Conservation (phyloP, 2,329 filamentous ascomycete genomes). For the Polytolypa hystricis region DNA sequence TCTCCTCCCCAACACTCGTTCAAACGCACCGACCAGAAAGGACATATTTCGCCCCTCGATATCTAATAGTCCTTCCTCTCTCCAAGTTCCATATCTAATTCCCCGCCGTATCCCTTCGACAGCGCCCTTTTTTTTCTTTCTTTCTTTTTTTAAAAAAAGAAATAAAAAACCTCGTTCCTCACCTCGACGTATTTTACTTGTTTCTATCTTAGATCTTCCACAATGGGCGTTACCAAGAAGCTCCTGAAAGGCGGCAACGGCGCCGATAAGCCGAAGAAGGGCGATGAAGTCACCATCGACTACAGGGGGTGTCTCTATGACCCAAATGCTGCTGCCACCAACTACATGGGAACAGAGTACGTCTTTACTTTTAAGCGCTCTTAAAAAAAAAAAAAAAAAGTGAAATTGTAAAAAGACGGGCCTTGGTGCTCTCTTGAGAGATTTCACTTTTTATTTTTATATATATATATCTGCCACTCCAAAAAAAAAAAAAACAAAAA, state of each 20-base stretch:
- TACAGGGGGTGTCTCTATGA: slow-evolving; percentile 86
- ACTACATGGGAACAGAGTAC: slow-evolving; percentile 59
- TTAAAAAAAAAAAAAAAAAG: too few relatives aligned
- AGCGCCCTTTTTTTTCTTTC: too few relatives aligned
- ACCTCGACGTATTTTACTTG: too few relatives aligned
- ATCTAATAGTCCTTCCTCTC: too few relatives aligned
- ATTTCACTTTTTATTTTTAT: neutral
- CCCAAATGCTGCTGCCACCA: slow-evolving; percentile 44
- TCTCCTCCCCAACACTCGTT: slow-evolving; percentile 3
- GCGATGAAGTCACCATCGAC: slow-evolving; percentile 72
- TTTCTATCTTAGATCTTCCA: slow-evolving; percentile 1
- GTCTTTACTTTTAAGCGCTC: slow-evolving; percentile 20
- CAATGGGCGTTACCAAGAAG: slow-evolving; percentile 65
- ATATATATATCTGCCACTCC: neutral
- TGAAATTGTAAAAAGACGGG: too few relatives aligned
- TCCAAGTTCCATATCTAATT: too few relatives aligned
- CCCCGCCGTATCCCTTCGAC: too few relatives aligned
- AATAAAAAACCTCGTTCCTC: too few relatives aligned
- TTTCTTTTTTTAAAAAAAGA: too few relatives aligned
- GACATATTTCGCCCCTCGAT: too few relatives aligned
- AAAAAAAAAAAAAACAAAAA: neutral
- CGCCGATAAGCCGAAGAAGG: slow-evolving; percentile 47
- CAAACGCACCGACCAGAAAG: too few relatives aligned
- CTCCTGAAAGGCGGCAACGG: slow-evolving; percentile 50
- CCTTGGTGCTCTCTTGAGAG: too few relatives aligned